Evolutionary conservation across 257 asterid genomes (phyloP), one percentile per base, ranked within the genome.

Genomic region (Scutellaria galericulata): DNA sequence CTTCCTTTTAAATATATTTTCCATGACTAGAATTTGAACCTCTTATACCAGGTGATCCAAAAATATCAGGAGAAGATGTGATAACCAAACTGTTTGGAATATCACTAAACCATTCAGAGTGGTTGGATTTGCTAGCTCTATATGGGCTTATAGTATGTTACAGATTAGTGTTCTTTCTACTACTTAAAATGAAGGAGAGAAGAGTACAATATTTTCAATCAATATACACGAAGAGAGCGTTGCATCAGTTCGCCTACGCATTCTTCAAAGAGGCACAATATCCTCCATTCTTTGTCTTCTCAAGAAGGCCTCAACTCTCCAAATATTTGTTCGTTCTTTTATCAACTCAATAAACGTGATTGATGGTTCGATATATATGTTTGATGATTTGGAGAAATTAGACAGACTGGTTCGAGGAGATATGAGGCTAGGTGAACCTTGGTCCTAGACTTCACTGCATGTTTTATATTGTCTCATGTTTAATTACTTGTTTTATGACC

Each of bases 91-190:
- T 91, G 88, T 89, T 85, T 13, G 77, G 87, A n/a, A 66, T 91
- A 62, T 60, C 90, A 0, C 31, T 85, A 31, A 77, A 80, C 66
- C 90, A 84, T 42, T 91, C 97, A 4, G 89, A 91, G 56, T 91
- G 97, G 97, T 89, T 90, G 96, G 97, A 91, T 78, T 78, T 91
- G 39, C 57, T 79, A 1, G 97, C 89, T 1, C 69, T 91, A 0
- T 91, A 55, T 39, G 75, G 66, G 22, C 92, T 91, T 2, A 80
- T 87, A 44, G 7, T 89, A 12, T 81, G 76, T n/a, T 91, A 89
- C 64, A 72, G 97, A 64, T 7, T 89, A 37, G 50, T 84, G 5
- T 91, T 91, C 92, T 87, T 88, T 70, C 5, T 85, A 0, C 58
- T 85, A 7, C 92, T 91, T 66, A 91, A 91, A 86, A 51, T 70